These are phyloP conservation scores for Populus trichocarpa DNA, from an alignment of 441 rosid genomes.

Conservation along the genomic window DNA sequence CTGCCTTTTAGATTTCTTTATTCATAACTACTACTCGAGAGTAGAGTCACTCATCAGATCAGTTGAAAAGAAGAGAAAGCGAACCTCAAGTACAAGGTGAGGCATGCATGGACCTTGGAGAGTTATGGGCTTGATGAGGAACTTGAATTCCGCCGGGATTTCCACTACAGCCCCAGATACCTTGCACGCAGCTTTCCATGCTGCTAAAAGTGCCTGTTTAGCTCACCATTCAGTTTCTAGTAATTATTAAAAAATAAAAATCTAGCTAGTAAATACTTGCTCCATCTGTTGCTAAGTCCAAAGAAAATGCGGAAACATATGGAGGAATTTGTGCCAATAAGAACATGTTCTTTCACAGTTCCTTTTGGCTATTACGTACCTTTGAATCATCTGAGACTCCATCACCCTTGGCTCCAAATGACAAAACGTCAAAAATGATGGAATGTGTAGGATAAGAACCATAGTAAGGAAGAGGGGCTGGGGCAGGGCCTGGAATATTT, in stretches of 20 bases:
- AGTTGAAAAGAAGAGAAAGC: conserved; percentile 16
- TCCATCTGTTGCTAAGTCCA: background rate
- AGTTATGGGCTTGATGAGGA: conserved; percentile 47
- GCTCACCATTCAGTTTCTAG: background rate
- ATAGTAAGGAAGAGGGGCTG: conserved; percentile 27
- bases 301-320: background rate
- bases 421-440: conserved; percentile 34
- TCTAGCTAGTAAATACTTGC: background rate
- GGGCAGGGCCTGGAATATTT: conserved; percentile 20
- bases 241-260: background rate
- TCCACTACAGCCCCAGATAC: conserved; percentile 37
- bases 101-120: conserved; percentile 70
- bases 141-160: conserved; percentile 43
- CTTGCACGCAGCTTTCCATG: conserved; percentile 65
- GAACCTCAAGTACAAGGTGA: conserved; percentile 53
- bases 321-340: background rate
- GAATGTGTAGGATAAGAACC: conserved; percentile 20
- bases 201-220: conserved; percentile 44
- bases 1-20: background rate
- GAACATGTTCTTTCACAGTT: background rate
- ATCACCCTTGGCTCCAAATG: conserved; percentile 53
- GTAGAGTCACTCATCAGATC: background rate
- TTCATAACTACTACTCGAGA: background rate
- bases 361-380: conserved; percentile 17
- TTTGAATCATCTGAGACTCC: conserved; percentile 56